Conservation (phyloP, 2,329 filamentous ascomycete species). For the Aureobasidium sp. region DNA sequence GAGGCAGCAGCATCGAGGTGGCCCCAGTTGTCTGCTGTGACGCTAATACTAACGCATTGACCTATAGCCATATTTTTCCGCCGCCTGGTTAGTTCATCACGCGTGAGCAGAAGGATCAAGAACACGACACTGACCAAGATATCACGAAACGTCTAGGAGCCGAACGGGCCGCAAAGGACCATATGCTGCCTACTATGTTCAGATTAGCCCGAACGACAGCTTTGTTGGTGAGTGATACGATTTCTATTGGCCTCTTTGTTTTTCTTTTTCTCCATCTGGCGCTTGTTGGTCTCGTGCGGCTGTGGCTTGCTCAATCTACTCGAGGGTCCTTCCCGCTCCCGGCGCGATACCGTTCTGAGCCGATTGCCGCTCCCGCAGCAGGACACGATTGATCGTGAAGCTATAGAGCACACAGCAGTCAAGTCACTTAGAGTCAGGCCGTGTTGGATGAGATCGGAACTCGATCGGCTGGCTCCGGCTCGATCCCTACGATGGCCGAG, state of each 20-base stretch:
- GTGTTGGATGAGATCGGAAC: not conserved
- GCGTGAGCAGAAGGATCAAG: conserved; percentile 1
- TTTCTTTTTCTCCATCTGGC: not conserved
- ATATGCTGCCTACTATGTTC: conserved; percentile 83
- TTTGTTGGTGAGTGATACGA: conserved; percentile 57
- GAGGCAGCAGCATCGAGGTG: not conserved
- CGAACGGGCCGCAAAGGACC: conserved; percentile 80
- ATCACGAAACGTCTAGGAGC: conserved; percentile 44
- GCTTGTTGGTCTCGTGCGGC: not conserved
- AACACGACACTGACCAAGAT: conserved; percentile 11
- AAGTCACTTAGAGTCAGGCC: not conserved
- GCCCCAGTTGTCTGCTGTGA: not conserved
- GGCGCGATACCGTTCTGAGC: not conserved
- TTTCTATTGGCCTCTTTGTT: not conserved
- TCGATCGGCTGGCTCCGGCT: not conserved
- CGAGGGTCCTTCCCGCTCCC: not conserved
- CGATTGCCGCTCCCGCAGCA: not conserved
- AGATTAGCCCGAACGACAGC: conserved; percentile 63
- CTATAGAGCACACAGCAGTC: not conserved
- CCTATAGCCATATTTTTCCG: conserved; percentile 67
- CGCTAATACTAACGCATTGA: conserved; percentile 12
- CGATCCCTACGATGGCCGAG: not conserved
- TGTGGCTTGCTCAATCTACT: conserved; percentile 3
- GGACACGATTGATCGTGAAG: not conserved
- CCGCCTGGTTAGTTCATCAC: conserved; percentile 55